Percentiles rank a stretch among this genome's conserved stretches.
Conservation (phyloP, 75 land plant genomes). For the Cunninghamia lanceolata region DNA sequence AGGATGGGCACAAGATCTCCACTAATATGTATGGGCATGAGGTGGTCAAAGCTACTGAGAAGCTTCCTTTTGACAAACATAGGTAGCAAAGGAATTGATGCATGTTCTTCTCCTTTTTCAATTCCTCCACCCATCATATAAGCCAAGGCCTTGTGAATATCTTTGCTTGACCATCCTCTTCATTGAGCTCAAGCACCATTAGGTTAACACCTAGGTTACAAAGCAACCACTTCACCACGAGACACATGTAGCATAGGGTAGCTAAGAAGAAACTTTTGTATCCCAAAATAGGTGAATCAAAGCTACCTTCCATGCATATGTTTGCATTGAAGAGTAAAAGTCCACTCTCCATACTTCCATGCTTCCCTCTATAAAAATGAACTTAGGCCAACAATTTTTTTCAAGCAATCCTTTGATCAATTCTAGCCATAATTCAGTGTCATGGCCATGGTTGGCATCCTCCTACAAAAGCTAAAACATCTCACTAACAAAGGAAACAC, state of each 20-base stretch:
- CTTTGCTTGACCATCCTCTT: constrained; percentile 7
- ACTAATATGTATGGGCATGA: constrained; percentile 70
- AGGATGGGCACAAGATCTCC: constrained; percentile 71
- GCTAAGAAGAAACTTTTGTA: no score
- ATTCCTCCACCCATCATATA: background rate
- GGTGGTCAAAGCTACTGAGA: constrained; percentile 66
- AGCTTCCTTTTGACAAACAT: constrained; percentile 67
- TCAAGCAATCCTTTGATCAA: constrained; percentile 27
- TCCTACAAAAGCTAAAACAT: no score
- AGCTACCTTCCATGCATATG: no score
- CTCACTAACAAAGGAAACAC: no score
- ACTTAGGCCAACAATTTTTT: constrained; percentile 57
- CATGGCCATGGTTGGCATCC: no score
- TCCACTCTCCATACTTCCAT: constrained; percentile 99
- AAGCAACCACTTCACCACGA: constrained; percentile 26
- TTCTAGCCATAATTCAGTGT: constrained; percentile 24
- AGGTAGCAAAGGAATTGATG: constrained; percentile 29
- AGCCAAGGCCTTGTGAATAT: constrained; percentile 14
- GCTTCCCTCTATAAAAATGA: constrained; percentile 95
- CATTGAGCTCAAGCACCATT: constrained; percentile 24
- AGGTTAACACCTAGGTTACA: constrained; percentile 29
- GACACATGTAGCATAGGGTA: constrained; percentile 37
- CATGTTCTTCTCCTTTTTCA: background rate
- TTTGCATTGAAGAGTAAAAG: no score
- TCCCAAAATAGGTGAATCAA: no score